These are phyloP conservation scores for Aspergillus glaucus DNA, from an alignment of 2,329 filamentous ascomycete genomes.

Conservation along the genomic window DNA sequence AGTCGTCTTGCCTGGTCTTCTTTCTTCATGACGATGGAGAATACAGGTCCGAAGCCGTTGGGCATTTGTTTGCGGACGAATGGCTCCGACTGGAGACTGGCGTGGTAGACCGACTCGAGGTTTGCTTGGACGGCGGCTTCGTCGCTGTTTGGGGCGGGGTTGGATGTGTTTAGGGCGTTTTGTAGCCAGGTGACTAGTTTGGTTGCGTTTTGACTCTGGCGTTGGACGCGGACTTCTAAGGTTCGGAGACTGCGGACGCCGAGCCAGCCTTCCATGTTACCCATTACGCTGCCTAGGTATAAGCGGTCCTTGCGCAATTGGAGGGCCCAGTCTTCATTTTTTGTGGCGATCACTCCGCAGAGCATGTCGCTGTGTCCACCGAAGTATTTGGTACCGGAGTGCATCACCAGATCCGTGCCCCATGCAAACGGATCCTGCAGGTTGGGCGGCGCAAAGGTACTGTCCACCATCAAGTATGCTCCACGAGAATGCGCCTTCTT, in stretches of 20 bases:
- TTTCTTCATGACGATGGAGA: constrained; percentile 62
- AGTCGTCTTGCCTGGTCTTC: constrained; percentile 58
- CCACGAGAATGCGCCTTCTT: constrained; percentile 64
- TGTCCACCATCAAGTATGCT: constrained; percentile 75
- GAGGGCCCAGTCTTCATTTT: constrained; percentile 53
- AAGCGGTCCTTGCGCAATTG: constrained; percentile 62
- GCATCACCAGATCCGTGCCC: constrained; percentile 84
- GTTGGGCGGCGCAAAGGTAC: constrained; percentile 87
- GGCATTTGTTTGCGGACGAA: constrained; percentile 91
- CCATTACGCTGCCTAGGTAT: constrained; percentile 78
- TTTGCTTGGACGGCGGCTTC: constrained; percentile 45
- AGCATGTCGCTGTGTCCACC: constrained; percentile 93
- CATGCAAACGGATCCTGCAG: constrained; percentile 76
- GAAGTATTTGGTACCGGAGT: constrained; percentile 92
- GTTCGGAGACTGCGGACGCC: constrained; percentile 81
- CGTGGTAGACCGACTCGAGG: constrained; percentile 64
- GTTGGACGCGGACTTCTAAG: constrained; percentile 70
- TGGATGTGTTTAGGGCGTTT: constrained; percentile 37
- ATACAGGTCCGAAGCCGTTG: constrained; percentile 81
- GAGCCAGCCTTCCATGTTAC: constrained; percentile 85
- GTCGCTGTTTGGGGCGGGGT: constrained; percentile 36
- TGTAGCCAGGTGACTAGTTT: constrained; percentile 67
- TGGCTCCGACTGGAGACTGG: constrained; percentile 65
- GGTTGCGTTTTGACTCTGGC: constrained; percentile 67
- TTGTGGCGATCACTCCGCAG: constrained; percentile 71